A percentile compares a stretch with the other conserved stretches of the same genome.
Conservation (phyloP, 106 monocot species). For the Amphibolis antarctica region DNA sequence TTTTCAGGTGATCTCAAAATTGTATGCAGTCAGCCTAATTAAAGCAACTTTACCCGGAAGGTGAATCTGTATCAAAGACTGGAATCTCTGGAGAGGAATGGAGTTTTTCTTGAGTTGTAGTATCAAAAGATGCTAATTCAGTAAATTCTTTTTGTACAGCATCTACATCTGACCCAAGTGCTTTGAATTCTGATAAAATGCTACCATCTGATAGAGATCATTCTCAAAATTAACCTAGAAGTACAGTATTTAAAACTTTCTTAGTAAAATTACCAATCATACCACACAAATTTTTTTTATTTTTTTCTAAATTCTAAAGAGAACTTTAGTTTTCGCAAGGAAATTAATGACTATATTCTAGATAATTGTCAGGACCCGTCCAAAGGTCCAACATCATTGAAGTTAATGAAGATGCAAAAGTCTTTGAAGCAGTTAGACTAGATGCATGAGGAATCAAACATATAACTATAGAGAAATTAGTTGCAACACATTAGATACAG, state of each 20-base stretch:
- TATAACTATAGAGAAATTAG: too few species aligned
- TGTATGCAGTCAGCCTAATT: constrained; percentile 13
- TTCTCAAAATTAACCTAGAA: constrained; percentile 66
- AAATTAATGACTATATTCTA: neutral
- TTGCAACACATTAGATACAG: too few species aligned
- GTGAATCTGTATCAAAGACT: constrained; percentile 30
- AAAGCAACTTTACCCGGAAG: constrained; percentile 15
- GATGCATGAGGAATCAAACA: too few species aligned
- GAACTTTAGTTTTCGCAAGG: too few species aligned
- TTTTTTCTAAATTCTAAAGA: too few species aligned
- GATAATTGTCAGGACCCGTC: neutral
- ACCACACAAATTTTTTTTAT: too few species aligned
- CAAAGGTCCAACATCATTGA: neutral
- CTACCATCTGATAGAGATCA: constrained; percentile 78
- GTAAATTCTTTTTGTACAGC: constrained; percentile 14
- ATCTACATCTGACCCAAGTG: constrained; percentile 19
- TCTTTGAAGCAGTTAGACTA: too few species aligned
- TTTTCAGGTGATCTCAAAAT: neutral
- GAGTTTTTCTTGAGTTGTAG: constrained; percentile 6
- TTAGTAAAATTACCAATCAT: neutral
- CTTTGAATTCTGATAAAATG: constrained; percentile 39
- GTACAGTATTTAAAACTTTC: neutral
- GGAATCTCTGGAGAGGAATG: constrained; percentile 46
- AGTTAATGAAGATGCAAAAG: neutral
- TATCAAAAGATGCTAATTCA: constrained; percentile 17